Conservation (phyloP, 2,329 filamentous ascomycete genomes). For the Ophiostoma novo-ulmi region DNA sequence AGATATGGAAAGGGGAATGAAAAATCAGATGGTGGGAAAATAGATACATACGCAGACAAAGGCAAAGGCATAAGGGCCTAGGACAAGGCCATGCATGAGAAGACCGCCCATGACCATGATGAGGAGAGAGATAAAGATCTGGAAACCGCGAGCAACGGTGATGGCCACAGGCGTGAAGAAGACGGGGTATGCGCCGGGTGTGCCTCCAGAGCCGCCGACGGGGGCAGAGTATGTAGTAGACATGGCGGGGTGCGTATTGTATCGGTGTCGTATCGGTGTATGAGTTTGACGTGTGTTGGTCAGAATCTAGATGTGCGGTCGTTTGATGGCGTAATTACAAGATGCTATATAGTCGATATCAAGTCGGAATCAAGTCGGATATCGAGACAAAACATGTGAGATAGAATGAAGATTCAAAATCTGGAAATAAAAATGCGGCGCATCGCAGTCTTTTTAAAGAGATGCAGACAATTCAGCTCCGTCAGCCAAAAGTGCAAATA, state of each 20-base stretch:
- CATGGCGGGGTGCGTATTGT: neutral
- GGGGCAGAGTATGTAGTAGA: slow-evolving; percentile 21
- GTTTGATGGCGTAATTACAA: neutral
- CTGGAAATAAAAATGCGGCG: neutral
- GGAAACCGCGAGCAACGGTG: slow-evolving; percentile 31
- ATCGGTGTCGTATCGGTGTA: neutral
- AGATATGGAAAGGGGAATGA: too few relatives aligned
- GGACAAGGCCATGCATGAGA: slow-evolving; percentile 33
- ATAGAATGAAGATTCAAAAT: neutral
- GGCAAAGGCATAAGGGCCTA: slow-evolving; percentile 30
- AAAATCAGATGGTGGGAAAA: neutral
- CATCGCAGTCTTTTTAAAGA: neutral
- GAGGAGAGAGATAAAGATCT: slow-evolving; percentile 31
- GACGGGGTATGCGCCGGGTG: slow-evolving; percentile 28
- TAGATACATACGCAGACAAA: slow-evolving; percentile 32
- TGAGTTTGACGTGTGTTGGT: neutral
- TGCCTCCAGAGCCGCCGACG: slow-evolving; percentile 21
- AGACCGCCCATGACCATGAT: slow-evolving; percentile 30
- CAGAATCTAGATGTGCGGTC: neutral
- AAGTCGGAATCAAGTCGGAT: neutral
- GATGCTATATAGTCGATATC: neutral
- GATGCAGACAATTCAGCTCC: neutral
- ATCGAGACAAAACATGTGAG: neutral
- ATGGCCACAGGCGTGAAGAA: slow-evolving; percentile 31
- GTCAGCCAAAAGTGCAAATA: neutral